Conservation (phyloP, 176 grass and related monocot genomes). For the Elymus sibiricus region DNA sequence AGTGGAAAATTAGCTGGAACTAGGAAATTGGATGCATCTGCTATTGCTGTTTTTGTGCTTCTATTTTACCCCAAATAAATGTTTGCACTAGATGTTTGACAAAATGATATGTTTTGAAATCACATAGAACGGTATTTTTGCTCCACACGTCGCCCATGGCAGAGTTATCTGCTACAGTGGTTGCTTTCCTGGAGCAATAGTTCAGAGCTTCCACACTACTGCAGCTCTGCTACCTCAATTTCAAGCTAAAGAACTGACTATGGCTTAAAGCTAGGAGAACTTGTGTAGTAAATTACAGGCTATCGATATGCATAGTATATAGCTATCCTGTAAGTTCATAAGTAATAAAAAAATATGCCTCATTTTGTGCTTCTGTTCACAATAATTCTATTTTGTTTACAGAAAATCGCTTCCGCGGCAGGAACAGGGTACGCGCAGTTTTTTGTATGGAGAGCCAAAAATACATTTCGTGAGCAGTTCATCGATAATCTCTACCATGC, state of each 20-base stretch:
- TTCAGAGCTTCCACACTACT: slow-evolving; percentile 5
- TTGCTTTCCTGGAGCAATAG: not conserved
- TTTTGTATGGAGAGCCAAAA: slow-evolving; percentile 70
- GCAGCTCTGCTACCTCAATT: slow-evolving; percentile 34
- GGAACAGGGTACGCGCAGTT: slow-evolving; percentile 32
- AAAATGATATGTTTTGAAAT: not conserved
- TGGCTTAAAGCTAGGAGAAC: not conserved
- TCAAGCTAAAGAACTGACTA: not conserved
- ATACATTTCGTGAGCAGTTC: slow-evolving; percentile 45
- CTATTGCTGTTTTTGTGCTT: not conserved
- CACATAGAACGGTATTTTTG: not conserved
- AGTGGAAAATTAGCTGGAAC: not conserved
- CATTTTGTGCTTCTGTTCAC: slow-evolving; percentile 8
- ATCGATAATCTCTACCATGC: slow-evolving; percentile 65
- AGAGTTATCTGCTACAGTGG: not conserved
- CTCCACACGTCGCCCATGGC: not conserved
- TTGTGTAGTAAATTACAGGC: not conserved
- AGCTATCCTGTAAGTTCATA: not conserved
- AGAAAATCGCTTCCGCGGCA: slow-evolving; percentile 48
- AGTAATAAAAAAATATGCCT: not conserved
- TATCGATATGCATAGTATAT: slow-evolving; percentile 24
- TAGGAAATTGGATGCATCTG: not conserved
- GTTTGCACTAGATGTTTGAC: not conserved
- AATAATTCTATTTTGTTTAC: slow-evolving; percentile 29
- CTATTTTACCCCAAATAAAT: not conserved